Evolutionary conservation across 768 basidiomycete species (phyloP).

Genomic region (Tylopilus plumbeoviolaceoides): DNA sequence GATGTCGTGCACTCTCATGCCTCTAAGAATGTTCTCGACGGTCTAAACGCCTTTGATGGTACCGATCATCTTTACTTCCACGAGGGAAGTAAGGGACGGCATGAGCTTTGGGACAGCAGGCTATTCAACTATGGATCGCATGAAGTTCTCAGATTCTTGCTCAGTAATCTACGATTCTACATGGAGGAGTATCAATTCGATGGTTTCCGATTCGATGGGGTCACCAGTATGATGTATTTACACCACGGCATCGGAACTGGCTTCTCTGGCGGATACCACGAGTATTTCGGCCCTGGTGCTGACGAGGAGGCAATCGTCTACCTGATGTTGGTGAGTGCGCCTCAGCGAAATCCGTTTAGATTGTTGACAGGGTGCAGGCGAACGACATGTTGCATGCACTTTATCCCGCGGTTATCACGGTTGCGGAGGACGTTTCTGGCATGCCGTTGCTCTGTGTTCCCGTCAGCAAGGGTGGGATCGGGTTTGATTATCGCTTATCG

Average conservation of each 20-base stretch:
- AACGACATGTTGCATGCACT: conserved; percentile 85
- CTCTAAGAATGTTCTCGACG: conserved; percentile 95
- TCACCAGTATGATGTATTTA: conserved; percentile 98
- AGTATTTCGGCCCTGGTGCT: conserved; percentile 86
- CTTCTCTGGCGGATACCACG: conserved; percentile 97
- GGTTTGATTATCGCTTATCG: conserved; percentile 96
- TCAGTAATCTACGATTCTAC: conserved; percentile 94
- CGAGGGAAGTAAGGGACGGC: conserved; percentile 82
- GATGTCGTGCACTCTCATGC: conserved; percentile 99
- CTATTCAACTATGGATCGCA: conserved; percentile 95
- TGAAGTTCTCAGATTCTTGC: conserved; percentile 90
- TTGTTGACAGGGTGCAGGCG: conserved; percentile 53
- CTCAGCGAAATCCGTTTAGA: background rate
- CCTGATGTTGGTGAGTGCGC: conserved; percentile 82
- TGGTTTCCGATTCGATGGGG: conserved; percentile 97
- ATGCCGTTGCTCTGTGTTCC: conserved; percentile 93
- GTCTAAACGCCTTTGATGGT: conserved; percentile 95
- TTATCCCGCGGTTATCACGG: conserved; percentile 80
- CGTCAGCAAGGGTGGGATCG: conserved; percentile 79
- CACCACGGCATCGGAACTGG: conserved; percentile 98
- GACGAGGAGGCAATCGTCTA: conserved; percentile 92
- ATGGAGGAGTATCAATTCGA: conserved; percentile 96
- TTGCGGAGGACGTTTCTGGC: conserved; percentile 98
- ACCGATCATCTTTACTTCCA: conserved; percentile 98
- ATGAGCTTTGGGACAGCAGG: conserved; percentile 97